Percentiles rank a stretch among this genome's conserved stretches.
Conservation (phyloP, 306 rosid genomes). For the Lathyrus aphaca region DNA sequence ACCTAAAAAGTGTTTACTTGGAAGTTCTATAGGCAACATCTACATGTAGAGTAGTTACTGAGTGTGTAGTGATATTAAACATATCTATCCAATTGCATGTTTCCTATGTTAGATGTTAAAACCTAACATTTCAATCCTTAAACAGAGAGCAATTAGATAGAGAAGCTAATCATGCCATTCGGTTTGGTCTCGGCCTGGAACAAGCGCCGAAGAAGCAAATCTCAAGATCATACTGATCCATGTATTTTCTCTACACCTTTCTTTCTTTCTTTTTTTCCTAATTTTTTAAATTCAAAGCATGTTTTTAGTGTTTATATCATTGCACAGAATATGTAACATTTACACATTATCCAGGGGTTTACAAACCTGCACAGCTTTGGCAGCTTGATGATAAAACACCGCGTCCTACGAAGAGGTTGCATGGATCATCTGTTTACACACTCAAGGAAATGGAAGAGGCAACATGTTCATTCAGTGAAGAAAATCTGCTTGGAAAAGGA, state of each 20-base stretch:
- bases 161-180: constrained; percentile 65
- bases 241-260: constrained; percentile 49
- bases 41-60: background rate
- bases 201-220: constrained; percentile 87
- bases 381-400: constrained; percentile 73
- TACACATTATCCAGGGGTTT: constrained; percentile 64
- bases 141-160: constrained; percentile 38
- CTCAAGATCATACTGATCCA: constrained; percentile 75
- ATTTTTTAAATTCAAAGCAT: background rate
- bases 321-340: constrained; percentile 25
- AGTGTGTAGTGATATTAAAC: constrained; percentile 37
- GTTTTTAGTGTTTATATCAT: background rate
- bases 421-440: constrained; percentile 77
- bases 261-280: background rate
- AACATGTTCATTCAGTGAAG: constrained; percentile 81
- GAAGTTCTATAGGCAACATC: constrained; percentile 6
- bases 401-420: constrained; percentile 63
- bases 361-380: constrained; percentile 79
- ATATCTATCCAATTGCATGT: constrained; percentile 41
- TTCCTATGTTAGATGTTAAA: constrained; percentile 35
- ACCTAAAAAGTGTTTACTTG: constrained; percentile 25
- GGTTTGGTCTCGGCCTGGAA: constrained; percentile 95
- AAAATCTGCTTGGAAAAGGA: constrained; percentile 86
- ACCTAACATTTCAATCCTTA: constrained; percentile 42
- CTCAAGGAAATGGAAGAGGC: constrained; percentile 96